Evolutionary conservation across 2,329 filamentous ascomycete species (phyloP).

Genomic region (Diaporthe ampelina): DNA sequence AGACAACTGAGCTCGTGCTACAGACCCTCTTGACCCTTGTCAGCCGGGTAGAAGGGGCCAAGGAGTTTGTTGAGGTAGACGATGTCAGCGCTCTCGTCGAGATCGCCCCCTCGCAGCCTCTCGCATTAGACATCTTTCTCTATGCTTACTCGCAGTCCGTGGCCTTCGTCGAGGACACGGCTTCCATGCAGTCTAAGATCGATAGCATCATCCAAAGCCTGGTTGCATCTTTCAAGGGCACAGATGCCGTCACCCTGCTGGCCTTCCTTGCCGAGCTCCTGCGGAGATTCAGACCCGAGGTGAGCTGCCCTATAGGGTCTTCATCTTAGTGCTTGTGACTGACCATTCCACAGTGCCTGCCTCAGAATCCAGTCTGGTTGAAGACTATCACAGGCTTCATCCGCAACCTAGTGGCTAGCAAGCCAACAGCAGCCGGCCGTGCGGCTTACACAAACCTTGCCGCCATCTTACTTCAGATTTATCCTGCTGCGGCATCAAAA

Average conservation of each 20-base stretch:
- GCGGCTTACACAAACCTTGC: constrained; percentile 72
- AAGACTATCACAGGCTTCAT: constrained; percentile 61
- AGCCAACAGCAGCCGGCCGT: constrained; percentile 68
- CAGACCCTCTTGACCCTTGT: constrained; percentile 71
- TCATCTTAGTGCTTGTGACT: constrained; percentile 7
- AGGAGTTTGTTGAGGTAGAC: constrained; percentile 61
- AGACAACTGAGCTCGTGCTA: constrained; percentile 67
- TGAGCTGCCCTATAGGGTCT: constrained; percentile 49
- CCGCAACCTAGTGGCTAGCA: constrained; percentile 65
- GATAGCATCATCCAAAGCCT: constrained; percentile 62
- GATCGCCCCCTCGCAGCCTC: constrained; percentile 66
- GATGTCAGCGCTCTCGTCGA: constrained; percentile 70
- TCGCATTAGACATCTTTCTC: constrained; percentile 68
- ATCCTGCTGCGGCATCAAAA: constrained; percentile 59
- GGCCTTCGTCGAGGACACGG: constrained; percentile 49
- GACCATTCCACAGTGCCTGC: constrained; percentile 57
- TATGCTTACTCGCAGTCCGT: constrained; percentile 70
- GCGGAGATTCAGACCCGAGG: constrained; percentile 61
- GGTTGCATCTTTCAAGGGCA: constrained; percentile 68
- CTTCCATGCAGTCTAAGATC: constrained; percentile 56
- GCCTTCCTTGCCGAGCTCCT: constrained; percentile 69
- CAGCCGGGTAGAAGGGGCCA: constrained; percentile 64
- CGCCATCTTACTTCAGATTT: constrained; percentile 69
- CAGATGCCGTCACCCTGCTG: constrained; percentile 72
- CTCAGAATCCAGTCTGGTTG: constrained; percentile 68